Base-by-base conservation (phyloP, 1,139 yeast species). In the Suhomyces chickasaworum region DNA sequence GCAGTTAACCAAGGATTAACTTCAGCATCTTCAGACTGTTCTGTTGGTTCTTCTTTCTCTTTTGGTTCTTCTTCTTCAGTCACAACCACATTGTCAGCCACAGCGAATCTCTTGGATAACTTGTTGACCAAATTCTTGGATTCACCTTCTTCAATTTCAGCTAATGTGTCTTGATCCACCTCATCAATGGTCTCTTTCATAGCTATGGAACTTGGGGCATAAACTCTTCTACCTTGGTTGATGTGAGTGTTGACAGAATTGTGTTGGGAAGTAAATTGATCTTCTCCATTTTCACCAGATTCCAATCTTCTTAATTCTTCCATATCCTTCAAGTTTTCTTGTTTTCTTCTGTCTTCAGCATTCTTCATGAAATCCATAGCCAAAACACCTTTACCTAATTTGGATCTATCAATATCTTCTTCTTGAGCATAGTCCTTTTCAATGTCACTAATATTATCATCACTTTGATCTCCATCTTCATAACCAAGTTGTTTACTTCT, bases 311-410 rank as follows among this genome's bases (percentile, higher is more conserved):
- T 75, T 49, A 89, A 63, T 41, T 70, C 69, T 46, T 75, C 80
- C 40, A 84, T 62, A 35, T 78, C 78, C 52, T 75, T 73, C 46
- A 74, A 66, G 61, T 86, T 87, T 38, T 75, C 79, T 49, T 75
- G 74, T 48, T 70, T 78, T 53, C 80, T 77, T 58, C 82, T 78
- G 42, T 81, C 84, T 53, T 85, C 93, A 2, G 97, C 97, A 53
- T 85, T 86, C 56, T 79, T 84, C 97, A 91, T 90, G 64, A 93
- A 93, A 55, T 90, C 95, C 98, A 93, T 93, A 39, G 83, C 86
- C 72, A 91, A 69, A 22, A 93, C 85, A 49, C 98, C 97, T 63
- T 90, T 90, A 16, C 95, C 95, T 18, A 86, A 65, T 22, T 71
- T 69, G 41, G 71, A 66, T 39, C 75, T 70, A 8, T 65, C 73